Conservation (phyloP, 768 basidiomycete genomes). For the Xerocomellus amylosporus region DNA sequence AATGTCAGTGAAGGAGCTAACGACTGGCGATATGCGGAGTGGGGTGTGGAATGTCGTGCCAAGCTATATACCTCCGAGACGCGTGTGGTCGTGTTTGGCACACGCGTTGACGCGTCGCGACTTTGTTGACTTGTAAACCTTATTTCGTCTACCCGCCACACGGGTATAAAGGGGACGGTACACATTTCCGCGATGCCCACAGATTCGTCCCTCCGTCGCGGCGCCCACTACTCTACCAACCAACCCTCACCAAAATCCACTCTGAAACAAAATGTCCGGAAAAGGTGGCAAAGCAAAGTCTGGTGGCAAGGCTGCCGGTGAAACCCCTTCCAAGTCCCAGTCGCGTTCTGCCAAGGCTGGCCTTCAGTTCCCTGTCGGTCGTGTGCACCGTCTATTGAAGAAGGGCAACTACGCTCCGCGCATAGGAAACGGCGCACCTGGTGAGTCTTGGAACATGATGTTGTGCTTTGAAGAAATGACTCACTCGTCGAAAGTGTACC, state of each 20-base stretch:
- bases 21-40: conserved; percentile 13
- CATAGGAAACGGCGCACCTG: conserved; percentile 54
- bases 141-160: conserved; percentile 21
- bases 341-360: conserved; percentile 43
- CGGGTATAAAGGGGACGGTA: conserved; percentile 29
- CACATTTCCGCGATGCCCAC: not conserved
- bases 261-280: conserved; percentile 34
- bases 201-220: conserved; percentile 11
- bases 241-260: not conserved
- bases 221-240: not conserved
- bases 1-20: conserved; percentile 7
- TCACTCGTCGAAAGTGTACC: conserved; percentile 42
- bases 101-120: conserved; percentile 31
- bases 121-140: conserved; percentile 39
- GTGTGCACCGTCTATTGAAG: conserved; percentile 59
- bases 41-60: not conserved
- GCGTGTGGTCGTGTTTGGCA: conserved; percentile 40
- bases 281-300: conserved; percentile 60
- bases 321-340: conserved; percentile 28
- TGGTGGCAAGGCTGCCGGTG: conserved; percentile 58
- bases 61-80: conserved; percentile 25
- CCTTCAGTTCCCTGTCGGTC: conserved; percentile 54
- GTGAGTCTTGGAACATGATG: conserved; percentile 16
- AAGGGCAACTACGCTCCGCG: conserved; percentile 58
- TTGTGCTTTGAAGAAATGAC: not conserved